Conservation (phyloP, 1,284 basidiomycete genomes). For the Cutaneotrichosporon cutaneum region DNA sequence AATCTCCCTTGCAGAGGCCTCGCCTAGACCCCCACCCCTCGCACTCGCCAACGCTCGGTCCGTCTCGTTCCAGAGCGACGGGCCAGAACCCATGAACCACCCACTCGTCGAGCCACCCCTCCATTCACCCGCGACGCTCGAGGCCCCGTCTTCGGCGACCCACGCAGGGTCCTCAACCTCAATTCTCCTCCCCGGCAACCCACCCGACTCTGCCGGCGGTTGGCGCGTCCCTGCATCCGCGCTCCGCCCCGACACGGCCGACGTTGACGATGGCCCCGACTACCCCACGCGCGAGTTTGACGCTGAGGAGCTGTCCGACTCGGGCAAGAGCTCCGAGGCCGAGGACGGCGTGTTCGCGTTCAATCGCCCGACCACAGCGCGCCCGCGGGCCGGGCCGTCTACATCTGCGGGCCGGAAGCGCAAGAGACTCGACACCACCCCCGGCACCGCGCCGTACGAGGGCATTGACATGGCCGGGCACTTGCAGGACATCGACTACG, state of each 20-base stretch:
- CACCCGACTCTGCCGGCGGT: background rate
- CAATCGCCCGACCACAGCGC: conserved; percentile 8
- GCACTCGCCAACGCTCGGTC: background rate
- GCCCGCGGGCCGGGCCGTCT: background rate
- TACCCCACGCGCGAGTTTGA: background rate
- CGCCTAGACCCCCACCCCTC: background rate
- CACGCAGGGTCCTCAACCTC: conserved; percentile 3
- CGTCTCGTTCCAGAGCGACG: background rate
- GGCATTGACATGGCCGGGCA: background rate
- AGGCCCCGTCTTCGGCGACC: background rate
- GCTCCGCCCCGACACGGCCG: conserved; percentile 2
- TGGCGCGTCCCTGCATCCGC: background rate
- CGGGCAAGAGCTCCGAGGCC: conserved; percentile 2
- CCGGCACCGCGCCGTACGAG: background rate
- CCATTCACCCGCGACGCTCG: background rate
- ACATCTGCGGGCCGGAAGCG: background rate
- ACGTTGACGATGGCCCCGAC: conserved; percentile 2
- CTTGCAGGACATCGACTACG: conserved; percentile 21
- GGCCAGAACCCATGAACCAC: background rate
- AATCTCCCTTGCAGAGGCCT: background rate
- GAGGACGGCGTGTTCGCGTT: conserved; percentile 13
- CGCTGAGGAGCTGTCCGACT: background rate
- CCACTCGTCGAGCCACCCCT: background rate
- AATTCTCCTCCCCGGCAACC: background rate
- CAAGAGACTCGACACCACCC: background rate